Percentiles rank a stretch among this genome's conserved stretches.
Conservation (phyloP, 306 rosid genomes). For the Coriaria nepalensis region DNA sequence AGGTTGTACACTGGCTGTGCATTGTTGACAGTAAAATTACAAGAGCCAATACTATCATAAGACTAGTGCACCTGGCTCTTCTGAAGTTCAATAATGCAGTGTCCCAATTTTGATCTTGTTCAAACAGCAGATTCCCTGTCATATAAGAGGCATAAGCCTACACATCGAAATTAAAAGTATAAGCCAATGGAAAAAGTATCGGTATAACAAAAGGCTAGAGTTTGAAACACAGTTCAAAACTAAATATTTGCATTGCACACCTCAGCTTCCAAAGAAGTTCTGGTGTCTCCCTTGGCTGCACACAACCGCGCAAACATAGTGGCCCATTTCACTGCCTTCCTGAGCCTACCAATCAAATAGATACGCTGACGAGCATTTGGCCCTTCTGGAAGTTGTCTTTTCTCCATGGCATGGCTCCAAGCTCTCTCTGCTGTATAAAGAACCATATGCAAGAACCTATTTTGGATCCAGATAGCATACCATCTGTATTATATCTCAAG, state of each 20-base stretch:
- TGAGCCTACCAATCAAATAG: conserved; percentile 91
- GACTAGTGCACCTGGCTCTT: conserved; percentile 77
- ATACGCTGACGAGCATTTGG: conserved; percentile 77
- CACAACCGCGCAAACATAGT: conserved; percentile 75
- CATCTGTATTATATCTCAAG: neutral
- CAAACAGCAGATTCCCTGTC: conserved; percentile 93
- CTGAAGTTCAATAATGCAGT: conserved; percentile 77
- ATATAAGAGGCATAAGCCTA: conserved; percentile 93
- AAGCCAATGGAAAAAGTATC: neutral
- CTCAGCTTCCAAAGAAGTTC: conserved; percentile 98
- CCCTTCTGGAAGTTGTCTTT: conserved; percentile 90
- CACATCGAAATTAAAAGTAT: conserved; percentile 7
- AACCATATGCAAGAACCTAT: conserved; percentile 82
- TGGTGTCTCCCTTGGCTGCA: conserved; percentile 78
- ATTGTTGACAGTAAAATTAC: conserved; percentile 1
- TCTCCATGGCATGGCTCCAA: conserved; percentile 99
- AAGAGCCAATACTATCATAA: conserved; percentile 1
- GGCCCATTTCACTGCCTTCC: conserved; percentile 97
- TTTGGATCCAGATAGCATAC: conserved; percentile 19
- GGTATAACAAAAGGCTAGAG: neutral
- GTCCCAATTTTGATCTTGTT: conserved; percentile 93
- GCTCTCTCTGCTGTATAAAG: conserved; percentile 94
- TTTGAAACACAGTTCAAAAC: conserved; percentile 1
- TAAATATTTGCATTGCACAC: conserved; percentile 24
- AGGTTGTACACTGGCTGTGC: neutral